Conservation (phyloP, 257 asterid genomes). For the Solanum clarkiae region DNA sequence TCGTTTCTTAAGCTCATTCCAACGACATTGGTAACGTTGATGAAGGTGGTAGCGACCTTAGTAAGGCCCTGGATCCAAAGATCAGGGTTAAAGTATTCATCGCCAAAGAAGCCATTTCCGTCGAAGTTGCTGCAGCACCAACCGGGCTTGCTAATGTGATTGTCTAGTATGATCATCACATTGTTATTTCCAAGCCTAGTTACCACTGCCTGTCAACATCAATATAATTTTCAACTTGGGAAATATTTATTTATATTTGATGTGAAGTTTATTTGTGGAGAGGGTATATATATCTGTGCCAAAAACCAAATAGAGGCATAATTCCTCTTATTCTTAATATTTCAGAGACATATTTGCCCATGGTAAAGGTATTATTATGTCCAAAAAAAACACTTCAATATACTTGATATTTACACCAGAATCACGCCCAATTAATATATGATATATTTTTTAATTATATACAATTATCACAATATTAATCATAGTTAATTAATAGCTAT, state of each 20-base stretch:
- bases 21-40: constrained; percentile 34
- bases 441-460: too few species aligned
- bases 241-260: not conserved
- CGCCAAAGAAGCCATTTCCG: constrained; percentile 75
- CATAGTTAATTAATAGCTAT: too few species aligned
- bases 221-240: not conserved
- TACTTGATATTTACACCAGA: too few species aligned
- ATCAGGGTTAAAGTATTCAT: constrained; percentile 27
- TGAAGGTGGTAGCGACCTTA: constrained; percentile 32
- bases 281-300: not conserved
- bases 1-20: constrained; percentile 79
- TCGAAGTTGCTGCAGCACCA: constrained; percentile 59
- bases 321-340: not conserved
- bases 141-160: constrained; percentile 47
- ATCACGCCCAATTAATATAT: too few species aligned
- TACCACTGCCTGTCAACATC: constrained; percentile 44
- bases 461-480: too few species aligned
- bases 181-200: constrained; percentile 26
- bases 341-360: not conserved
- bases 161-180: constrained; percentile 59
- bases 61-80: constrained; percentile 50
- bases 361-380: not conserved
- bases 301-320: not conserved
- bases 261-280: too few species aligned
- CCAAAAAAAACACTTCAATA: too few species aligned